These are phyloP conservation scores for Dichotomopilus funicola DNA, from an alignment of 2,329 filamentous ascomycete genomes.

Conservation along the genomic window DNA sequence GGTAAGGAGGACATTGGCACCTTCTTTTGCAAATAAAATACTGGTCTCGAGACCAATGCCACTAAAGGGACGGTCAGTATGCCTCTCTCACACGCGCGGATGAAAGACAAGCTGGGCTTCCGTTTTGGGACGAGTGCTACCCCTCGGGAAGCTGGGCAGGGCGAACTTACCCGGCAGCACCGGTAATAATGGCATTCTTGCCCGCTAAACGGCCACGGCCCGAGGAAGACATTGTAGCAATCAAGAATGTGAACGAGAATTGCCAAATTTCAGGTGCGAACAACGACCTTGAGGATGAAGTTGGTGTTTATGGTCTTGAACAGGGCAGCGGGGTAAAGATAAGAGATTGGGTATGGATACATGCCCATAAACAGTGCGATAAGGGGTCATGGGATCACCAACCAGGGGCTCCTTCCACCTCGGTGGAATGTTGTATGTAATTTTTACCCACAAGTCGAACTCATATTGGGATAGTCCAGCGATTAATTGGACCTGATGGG, in stretches of 20 bases:
- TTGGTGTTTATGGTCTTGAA: neutral
- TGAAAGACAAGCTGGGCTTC: neutral
- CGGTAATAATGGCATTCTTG: constrained; percentile 69
- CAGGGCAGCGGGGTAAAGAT: neutral
- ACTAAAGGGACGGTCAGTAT: constrained; percentile 38
- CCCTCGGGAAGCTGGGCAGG: neutral
- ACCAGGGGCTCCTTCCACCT: neutral
- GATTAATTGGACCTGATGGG: too few species aligned
- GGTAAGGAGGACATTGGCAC: constrained; percentile 75
- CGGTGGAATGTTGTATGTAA: too few species aligned
- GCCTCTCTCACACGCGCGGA: neutral
- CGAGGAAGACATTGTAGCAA: constrained; percentile 12
- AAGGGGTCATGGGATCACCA: constrained; percentile 6
- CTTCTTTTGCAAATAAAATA: constrained; percentile 85
- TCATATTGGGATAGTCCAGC: neutral
- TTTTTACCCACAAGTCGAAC: neutral
- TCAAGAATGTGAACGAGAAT: neutral
- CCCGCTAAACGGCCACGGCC: constrained; percentile 46
- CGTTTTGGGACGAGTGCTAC: neutral
- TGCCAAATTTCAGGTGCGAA: neutral
- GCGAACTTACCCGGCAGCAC: constrained; percentile 68
- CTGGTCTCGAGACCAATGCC: constrained; percentile 90
- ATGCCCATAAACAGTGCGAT: constrained; percentile 1
- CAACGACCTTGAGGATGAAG: neutral
- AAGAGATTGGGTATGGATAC: neutral